phyloP scores from a whole-genome alignment of 1,284 basidiomycete genomes.

The Pyrrhoderma noxium region DNA sequence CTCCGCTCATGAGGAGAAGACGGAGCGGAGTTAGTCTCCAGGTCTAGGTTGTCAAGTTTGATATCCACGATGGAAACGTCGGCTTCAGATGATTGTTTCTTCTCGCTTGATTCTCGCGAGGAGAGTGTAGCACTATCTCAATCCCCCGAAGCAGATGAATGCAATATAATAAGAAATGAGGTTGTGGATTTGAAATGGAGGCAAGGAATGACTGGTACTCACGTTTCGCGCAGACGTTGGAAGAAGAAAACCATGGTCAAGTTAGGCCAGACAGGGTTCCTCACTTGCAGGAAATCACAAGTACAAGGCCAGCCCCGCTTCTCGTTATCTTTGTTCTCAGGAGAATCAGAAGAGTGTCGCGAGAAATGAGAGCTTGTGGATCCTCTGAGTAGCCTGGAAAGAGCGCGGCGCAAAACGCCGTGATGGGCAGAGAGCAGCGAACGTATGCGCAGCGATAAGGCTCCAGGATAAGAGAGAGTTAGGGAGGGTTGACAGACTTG shows the following conservation, averaged over 20 bases:
- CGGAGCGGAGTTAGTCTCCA: conserved; percentile 10
- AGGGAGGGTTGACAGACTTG: background rate
- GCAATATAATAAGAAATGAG: conserved; percentile 2
- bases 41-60: conserved; percentile 16
- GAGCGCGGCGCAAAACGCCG: no score
- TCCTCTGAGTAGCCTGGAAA: no score
- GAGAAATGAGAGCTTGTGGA: no score
- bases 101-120: conserved; percentile 11
- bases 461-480: background rate
- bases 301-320: background rate
- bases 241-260: conserved; percentile 8
- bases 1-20: conserved; percentile 9
- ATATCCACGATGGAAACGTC: conserved; percentile 18
- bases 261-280: background rate
- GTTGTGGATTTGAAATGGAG: no score
- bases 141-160: background rate
- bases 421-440: background rate
- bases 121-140: conserved; percentile 2
- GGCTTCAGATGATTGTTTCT: conserved; percentile 9
- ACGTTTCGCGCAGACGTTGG: conserved; percentile 12
- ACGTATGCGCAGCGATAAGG: background rate
- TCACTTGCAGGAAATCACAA: conserved; percentile 5
- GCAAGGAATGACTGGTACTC: background rate
- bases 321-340: conserved; percentile 9
- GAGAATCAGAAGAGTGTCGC: background rate